These are phyloP conservation scores for Magnusiomyces fungicola DNA, from an alignment of 1,139 yeast genomes.

Conservation along the genomic window DNA sequence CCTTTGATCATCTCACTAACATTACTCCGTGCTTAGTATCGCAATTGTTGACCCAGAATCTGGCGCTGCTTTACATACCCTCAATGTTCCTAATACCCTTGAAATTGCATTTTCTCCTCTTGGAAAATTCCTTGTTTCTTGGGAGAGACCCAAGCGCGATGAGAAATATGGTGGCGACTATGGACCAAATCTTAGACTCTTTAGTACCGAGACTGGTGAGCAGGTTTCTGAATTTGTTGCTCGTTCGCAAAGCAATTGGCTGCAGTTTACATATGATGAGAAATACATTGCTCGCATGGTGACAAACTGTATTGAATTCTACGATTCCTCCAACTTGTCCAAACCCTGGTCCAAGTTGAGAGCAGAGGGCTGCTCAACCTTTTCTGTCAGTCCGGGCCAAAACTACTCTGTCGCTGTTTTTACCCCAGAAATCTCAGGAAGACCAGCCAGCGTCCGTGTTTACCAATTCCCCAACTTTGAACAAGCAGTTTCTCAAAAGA, in stretches of 20 bases:
- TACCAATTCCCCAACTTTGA: slow-evolving; percentile 65
- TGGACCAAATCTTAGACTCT: slow-evolving; percentile 70
- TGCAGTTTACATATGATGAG: slow-evolving; percentile 81
- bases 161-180: slow-evolving; percentile 50
- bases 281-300: slow-evolving; percentile 57
- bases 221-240: slow-evolving; percentile 64
- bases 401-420: slow-evolving; percentile 91
- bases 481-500: slow-evolving; percentile 78
- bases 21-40: slow-evolving; percentile 35
- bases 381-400: slow-evolving; percentile 77
- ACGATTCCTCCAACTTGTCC: slow-evolving; percentile 46
- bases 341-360: slow-evolving; percentile 58
- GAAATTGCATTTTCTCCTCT: slow-evolving; percentile 83
- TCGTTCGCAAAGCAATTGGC: slow-evolving; percentile 87
- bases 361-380: slow-evolving; percentile 44
- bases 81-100: slow-evolving; percentile 56
- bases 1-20: background rate
- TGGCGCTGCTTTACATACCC: slow-evolving; percentile 38
- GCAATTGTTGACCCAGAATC: slow-evolving; percentile 51
- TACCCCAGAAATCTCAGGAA: slow-evolving; percentile 66
- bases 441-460: slow-evolving; percentile 83
- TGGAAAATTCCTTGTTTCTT: slow-evolving; percentile 77
- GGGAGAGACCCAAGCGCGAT: slow-evolving; percentile 77
- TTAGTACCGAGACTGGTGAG: slow-evolving; percentile 43
- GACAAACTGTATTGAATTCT: slow-evolving; percentile 59